Evolutionary conservation across 2,329 filamentous ascomycete species (phyloP), one percentile per base, ranked within the genome.

Genomic region (Penicillium sp.): DNA sequence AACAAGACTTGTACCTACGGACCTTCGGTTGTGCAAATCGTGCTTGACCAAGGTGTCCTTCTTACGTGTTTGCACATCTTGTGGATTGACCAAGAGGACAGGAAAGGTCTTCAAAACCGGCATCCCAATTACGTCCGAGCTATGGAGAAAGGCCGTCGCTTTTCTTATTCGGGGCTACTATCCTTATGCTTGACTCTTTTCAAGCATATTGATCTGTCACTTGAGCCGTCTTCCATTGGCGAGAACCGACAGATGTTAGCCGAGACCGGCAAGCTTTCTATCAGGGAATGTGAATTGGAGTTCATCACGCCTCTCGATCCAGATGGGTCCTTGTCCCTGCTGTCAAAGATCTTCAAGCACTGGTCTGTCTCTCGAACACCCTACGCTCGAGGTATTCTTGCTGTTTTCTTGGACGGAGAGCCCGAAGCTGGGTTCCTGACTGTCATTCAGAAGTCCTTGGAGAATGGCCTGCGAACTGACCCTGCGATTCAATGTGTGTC

Each of bases 1-100:
- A 67, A 82, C n/a, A 76, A 76, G n/a, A 87, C 92, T 66, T 84
- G 85, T 13, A 78, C 76, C 43, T 72, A 90, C 50, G 88, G 88
- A 1, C 72, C 77, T 3, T 69, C 78, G 5, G 86, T 90, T 67
- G 77, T 82, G 18, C 75, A 77, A 2, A 67, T 81, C 5, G 76
- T 92, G 22, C 76, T 92, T 22, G 81, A 84, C 10, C 76, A 80
- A 31, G 81, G 83, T 22, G 89, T 85, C 61, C 75, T 92, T 18
- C 67, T 75, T 39, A 84, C 78, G 58, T 77, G 83, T 27, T 56
- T 89, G 29, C 78, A 82, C 58, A 81, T 88, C 32, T 75, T 90
- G 54, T 78, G 79, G 60, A 80, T 86, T n/a, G 86, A 89, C 58
- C 67, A 74, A 11, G 69, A 74, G 13, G 74, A 77, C 45, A 67